Evolutionary conservation across 768 basidiomycete species (phyloP), one percentile per base, ranked within the genome.

Genomic region (Suillus decipiens): DNA sequence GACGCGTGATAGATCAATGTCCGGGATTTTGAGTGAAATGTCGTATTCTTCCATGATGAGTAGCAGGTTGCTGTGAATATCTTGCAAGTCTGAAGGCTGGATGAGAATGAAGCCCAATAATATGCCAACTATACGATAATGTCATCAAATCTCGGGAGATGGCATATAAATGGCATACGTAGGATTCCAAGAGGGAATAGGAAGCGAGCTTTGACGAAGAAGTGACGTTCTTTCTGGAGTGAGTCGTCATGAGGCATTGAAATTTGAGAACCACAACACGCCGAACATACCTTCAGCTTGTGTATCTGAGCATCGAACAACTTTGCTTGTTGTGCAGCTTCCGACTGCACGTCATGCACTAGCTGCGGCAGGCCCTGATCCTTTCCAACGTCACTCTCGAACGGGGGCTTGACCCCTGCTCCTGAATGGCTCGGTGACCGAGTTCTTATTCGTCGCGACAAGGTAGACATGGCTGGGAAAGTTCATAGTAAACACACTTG

Each of bases 101-200:
- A 92, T 81, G 65, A 91, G 80, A 10, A 83, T 76, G 63, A 90
- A 84, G 33, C 85, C 90, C 2, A 92, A 72, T 48, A 87, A 70
- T 11, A 84, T 77, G 8, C 92, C 91, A 33, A 92, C 90, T 92
- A 61, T 24, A 14, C 51, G 45, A 45, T 5, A 3, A 56, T 48
- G 28, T 64, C 64, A 67, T 63, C 43, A 10, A 31, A 34, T 43
- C 42, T n/a, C 3, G n/a, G 6, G 34, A 10, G 43, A 51, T 15
- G 39, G 54, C 66, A 69, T 15, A 36, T 34, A 5, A 34, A 54
- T 45, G 60, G 84, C 87, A 65, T 63, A 90, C 81, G 66, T 43
- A 85, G 59, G n/a, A 93, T 78, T 36, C 91, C 92, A 3, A 91
- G 69, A 6, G 88, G 83, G 70, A 93, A 93, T n/a, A 91, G 75